Evolutionary conservation across 208 protist species (phyloP).

Genomic region (Acanthamoeba culbertsoni): DNA sequence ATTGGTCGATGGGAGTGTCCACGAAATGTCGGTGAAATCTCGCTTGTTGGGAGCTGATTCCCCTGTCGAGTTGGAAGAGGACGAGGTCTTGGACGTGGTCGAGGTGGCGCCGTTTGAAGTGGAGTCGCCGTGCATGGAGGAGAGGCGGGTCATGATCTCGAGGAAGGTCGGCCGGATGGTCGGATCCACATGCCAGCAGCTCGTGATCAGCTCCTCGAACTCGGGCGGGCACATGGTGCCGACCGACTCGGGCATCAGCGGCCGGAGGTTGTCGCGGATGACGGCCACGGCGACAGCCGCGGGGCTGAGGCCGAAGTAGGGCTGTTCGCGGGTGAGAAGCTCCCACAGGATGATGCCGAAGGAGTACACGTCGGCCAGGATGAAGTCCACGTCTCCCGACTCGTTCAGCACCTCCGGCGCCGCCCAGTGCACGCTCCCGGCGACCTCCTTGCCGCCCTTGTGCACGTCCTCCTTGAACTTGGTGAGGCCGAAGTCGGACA

Average conservation of each 20-base stretch:
- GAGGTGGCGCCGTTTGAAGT: background rate
- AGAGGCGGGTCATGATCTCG: background rate
- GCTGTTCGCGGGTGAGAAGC: conserved; percentile 33
- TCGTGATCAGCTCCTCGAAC: background rate
- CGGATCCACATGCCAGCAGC: conserved; percentile 2
- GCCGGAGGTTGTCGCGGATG: background rate
- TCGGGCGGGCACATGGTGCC: background rate
- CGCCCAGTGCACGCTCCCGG: background rate
- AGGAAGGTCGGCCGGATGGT: background rate
- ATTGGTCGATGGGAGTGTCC: background rate
- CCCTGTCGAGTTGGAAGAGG: background rate
- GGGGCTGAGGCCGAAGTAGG: conserved; percentile 31
- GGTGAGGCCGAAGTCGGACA: conserved; percentile 35
- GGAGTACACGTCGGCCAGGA: conserved; percentile 20
- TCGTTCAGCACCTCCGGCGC: conserved; percentile 44
- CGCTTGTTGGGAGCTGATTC: background rate
- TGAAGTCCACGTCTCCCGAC: background rate
- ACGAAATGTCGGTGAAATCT: background rate
- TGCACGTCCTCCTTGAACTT: background rate
- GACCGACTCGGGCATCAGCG: background rate
- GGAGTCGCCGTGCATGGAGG: background rate
- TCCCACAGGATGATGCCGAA: conserved; percentile 56
- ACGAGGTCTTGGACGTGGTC: background rate
- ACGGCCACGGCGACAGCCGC: conserved; percentile 19
- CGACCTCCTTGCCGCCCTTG: background rate